Conservation (phyloP, 352 stramenopile species). For the Aphanomyces invadans region DNA sequence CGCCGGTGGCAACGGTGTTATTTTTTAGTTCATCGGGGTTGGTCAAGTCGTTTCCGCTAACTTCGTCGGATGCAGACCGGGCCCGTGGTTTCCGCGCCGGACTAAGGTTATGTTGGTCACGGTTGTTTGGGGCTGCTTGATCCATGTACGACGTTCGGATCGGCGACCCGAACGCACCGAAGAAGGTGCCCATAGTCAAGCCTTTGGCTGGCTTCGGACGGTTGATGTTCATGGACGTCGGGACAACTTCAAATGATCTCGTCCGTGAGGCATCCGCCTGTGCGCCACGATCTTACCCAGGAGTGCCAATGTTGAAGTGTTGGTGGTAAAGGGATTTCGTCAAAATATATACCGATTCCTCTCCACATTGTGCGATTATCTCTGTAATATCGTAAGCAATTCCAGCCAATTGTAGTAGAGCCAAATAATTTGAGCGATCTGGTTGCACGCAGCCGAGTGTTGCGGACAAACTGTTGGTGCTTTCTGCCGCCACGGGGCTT, state of each 20-base stretch:
- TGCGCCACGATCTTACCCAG: constrained; percentile 9
- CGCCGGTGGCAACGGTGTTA: neutral
- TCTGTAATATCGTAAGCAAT: no score
- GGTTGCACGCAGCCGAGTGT: no score
- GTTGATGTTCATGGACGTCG: constrained; percentile 17
- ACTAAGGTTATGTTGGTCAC: constrained; percentile 36
- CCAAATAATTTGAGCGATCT: no score
- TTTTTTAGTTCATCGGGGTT: constrained; percentile 28
- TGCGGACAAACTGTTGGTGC: no score
- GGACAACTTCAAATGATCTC: neutral
- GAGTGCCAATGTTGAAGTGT: no score
- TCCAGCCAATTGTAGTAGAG: no score
- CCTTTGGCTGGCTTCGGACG: neutral
- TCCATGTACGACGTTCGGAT: constrained; percentile 48
- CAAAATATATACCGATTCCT: no score
- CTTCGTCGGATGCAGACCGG: constrained; percentile 33
- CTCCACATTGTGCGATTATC: no score
- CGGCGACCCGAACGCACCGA: constrained; percentile 57
- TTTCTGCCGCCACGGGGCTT: no score
- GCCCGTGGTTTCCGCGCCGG: constrained; percentile 28
- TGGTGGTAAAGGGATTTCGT: no score
- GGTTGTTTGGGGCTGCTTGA: neutral
- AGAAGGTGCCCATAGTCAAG: constrained; percentile 39
- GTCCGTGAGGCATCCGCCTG: neutral
- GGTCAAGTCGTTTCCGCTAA: constrained; percentile 25